These are phyloP conservation scores for Calonectria honghensis DNA, from an alignment of 2,329 filamentous ascomycete genomes.

Conservation along the genomic window DNA sequence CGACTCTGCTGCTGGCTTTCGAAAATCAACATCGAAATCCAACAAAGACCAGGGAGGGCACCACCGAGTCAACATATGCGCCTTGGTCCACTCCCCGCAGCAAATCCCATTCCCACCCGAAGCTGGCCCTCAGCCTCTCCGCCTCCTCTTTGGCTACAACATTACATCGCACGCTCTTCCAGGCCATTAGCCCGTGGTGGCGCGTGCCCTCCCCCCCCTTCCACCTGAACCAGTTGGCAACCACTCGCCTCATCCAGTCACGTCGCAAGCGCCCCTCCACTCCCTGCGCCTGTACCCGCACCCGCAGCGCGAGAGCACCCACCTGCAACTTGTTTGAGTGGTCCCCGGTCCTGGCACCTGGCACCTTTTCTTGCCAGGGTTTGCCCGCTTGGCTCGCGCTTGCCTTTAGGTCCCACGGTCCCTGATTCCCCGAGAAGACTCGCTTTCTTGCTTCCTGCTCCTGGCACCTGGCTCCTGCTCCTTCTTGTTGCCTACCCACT, in stretches of 20 bases:
- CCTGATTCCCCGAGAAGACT: constrained; percentile 6
- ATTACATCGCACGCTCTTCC: constrained; percentile 23
- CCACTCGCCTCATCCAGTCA: constrained; percentile 16
- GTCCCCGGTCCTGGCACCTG: constrained; percentile 21
- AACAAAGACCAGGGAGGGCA: not conserved
- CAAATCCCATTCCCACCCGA: constrained; percentile 11
- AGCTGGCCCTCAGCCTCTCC: constrained; percentile 8
- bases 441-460: constrained; percentile 8
- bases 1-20: not conserved
- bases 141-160: constrained; percentile 10
- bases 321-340: constrained; percentile 29
- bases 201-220: constrained; percentile 29
- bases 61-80: constrained; percentile 10
- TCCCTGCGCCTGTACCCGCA: constrained; percentile 25
- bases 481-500: constrained; percentile 3
- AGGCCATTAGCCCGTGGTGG: constrained; percentile 22
- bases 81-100: not conserved
- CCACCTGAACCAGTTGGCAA: constrained; percentile 26
- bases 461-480: not conserved
- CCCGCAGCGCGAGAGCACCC: constrained; percentile 16
- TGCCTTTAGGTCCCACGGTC: constrained; percentile 1
- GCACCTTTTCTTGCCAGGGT: constrained; percentile 5
- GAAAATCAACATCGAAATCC: not conserved
- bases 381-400: constrained; percentile 18
- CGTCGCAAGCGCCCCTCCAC: constrained; percentile 18